These are phyloP conservation scores for Stipa capillata DNA, from an alignment of 176 grass and related monocot genomes.

Conservation along the genomic window DNA sequence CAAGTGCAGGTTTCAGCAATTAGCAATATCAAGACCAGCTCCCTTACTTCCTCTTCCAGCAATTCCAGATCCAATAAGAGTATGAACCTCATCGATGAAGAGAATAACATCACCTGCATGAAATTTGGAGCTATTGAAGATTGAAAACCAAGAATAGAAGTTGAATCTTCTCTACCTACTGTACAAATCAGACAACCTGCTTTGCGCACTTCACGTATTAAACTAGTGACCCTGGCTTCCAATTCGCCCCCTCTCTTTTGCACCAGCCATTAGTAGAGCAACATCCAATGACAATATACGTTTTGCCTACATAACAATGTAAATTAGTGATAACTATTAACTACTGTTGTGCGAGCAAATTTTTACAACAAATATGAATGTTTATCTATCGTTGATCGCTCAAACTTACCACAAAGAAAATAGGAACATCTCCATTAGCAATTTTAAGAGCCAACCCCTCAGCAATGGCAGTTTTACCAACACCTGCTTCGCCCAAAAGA, in stretches of 20 bases:
- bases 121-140: slow-evolving; percentile 9
- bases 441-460: slow-evolving; percentile 90
- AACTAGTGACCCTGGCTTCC: slow-evolving; percentile 85
- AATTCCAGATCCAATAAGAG: slow-evolving; percentile 82
- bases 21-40: slow-evolving; percentile 95
- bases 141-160: background rate
- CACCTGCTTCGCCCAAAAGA: slow-evolving; percentile 97
- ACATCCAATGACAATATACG: slow-evolving; percentile 93
- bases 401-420: slow-evolving; percentile 63
- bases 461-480: slow-evolving; percentile 95
- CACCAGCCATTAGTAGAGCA: slow-evolving; percentile 90
- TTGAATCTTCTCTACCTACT: background rate
- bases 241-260: slow-evolving; percentile 94
- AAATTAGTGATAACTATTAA: background rate
- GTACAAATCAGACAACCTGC: slow-evolving; percentile 47
- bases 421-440: slow-evolving; percentile 61
- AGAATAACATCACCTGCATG: slow-evolving; percentile 78
- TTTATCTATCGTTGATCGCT: background rate
- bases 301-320: slow-evolving; percentile 45
- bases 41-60: slow-evolving; percentile 93
- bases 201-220: slow-evolving; percentile 82
- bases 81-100: slow-evolving; percentile 94
- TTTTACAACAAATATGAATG: background rate
- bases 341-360: background rate
- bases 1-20: slow-evolving; percentile 92